A percentile compares a stretch with the other conserved stretches of the same genome.
These are phyloP conservation scores for Blastocystis sp. DNA, from an alignment of 352 stramenopile genomes.

Conservation along the genomic window DNA sequence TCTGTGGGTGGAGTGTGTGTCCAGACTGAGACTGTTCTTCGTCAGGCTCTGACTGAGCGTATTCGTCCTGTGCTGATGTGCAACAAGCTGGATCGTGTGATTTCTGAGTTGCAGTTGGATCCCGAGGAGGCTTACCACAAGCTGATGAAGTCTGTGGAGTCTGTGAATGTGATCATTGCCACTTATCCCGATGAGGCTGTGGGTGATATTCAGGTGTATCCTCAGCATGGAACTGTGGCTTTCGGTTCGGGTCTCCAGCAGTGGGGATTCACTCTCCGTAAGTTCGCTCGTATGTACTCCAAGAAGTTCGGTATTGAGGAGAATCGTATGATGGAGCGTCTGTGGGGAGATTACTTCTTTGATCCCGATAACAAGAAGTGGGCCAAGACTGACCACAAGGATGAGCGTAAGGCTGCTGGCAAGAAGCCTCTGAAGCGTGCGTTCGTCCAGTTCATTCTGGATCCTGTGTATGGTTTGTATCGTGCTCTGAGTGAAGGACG, in stretches of 20 bases:
- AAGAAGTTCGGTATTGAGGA: constrained; percentile 96
- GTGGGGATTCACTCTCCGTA: constrained; percentile 99
- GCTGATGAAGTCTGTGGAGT: constrained; percentile 94
- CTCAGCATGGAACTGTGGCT: constrained; percentile 91
- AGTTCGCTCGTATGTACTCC: constrained; percentile 94
- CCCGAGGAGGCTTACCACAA: constrained; percentile 97
- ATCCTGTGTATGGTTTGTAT: constrained; percentile 98
- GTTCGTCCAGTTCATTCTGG: constrained; percentile 99
- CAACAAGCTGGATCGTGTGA: constrained; percentile 98
- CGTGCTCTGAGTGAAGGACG: constrained; percentile 92
- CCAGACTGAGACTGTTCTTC: constrained; percentile 96
- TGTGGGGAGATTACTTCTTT: constrained; percentile 97
- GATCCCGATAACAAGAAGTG: constrained; percentile 88
- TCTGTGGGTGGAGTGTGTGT: constrained; percentile 97
- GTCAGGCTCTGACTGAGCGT: constrained; percentile 91
- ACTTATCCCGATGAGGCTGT: constrained; percentile 90
- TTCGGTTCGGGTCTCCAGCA: constrained; percentile 98
- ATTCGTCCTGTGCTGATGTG: constrained; percentile 97
- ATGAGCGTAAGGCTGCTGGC: constrained; percentile 65
- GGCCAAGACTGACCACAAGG: constrained; percentile 85
- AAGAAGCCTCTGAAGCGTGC: constrained; percentile 83
- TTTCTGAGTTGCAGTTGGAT: constrained; percentile 94
- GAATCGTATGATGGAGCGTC: constrained; percentile 97
- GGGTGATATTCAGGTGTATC: constrained; percentile 91
- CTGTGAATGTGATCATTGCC: constrained; percentile 97